Evolutionary conservation across 768 basidiomycete species (phyloP).

Genomic region (Xerocomellus amylosporus): DNA sequence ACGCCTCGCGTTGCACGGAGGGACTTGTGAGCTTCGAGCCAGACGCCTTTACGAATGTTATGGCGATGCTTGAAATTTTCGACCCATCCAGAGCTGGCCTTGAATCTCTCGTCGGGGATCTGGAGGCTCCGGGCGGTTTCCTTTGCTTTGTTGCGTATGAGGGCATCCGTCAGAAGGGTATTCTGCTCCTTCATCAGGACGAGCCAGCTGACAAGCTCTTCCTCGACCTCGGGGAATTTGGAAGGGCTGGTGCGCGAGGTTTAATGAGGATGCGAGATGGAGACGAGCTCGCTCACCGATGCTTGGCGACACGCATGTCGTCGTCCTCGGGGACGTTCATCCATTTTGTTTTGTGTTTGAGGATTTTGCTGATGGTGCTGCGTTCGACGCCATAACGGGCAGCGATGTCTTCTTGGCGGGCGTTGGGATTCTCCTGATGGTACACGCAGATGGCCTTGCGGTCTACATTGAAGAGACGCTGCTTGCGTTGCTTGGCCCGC

Average conservation of each 20-base stretch:
- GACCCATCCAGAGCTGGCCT: constrained; percentile 90
- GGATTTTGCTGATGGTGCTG: constrained; percentile 91
- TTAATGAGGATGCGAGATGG: constrained; percentile 10
- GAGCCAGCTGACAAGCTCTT: constrained; percentile 59
- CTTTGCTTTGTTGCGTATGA: constrained; percentile 63
- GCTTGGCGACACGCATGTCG: constrained; percentile 59
- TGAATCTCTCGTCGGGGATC: constrained; percentile 73
- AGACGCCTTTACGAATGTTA: constrained; percentile 66
- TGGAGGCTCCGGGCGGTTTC: constrained; percentile 56
- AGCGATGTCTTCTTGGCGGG: constrained; percentile 85
- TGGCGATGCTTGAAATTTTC: constrained; percentile 88
- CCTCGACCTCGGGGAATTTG: constrained; percentile 79
- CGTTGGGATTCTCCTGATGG: constrained; percentile 58
- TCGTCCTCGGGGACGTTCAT: constrained; percentile 62
- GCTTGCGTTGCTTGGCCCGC: constrained; percentile 59
- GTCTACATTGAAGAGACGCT: constrained; percentile 70
- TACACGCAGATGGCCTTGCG: constrained; percentile 73
- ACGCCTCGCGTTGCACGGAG: constrained; percentile 32
- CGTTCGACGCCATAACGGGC: constrained; percentile 74
- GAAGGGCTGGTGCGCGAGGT: constrained; percentile 50
- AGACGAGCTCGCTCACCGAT: constrained; percentile 46
- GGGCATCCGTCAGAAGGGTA: constrained; percentile 58
- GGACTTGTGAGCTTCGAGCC: constrained; percentile 42
- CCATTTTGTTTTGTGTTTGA: constrained; percentile 84
- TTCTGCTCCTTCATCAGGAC: constrained; percentile 48